phyloP scores from a whole-genome alignment of 805 yeast genomes.

The Schizosaccharomyces octosporus region DNA sequence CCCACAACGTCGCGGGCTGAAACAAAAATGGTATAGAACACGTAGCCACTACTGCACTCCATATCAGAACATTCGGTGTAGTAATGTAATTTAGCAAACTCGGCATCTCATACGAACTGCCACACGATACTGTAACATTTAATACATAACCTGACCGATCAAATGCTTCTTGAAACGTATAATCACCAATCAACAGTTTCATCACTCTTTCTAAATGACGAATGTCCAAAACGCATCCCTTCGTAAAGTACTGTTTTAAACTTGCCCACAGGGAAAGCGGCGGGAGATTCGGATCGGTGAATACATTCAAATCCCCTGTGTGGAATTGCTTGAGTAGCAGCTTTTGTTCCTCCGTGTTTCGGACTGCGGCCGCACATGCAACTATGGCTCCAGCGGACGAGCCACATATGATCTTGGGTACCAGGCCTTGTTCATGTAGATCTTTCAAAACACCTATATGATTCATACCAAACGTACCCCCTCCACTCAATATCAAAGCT shows the following conservation, averaged over 20 bases:
- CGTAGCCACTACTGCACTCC: conserved; percentile 81
- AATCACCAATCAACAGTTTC: conserved; percentile 57
- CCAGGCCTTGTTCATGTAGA: conserved; percentile 40
- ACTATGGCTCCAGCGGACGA: conserved; percentile 91
- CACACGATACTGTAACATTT: conserved; percentile 82
- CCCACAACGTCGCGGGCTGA: conserved; percentile 63
- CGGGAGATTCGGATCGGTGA: conserved; percentile 25
- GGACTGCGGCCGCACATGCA: conserved; percentile 68
- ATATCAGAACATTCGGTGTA: conserved; percentile 75
- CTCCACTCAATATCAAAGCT: conserved; percentile 85
- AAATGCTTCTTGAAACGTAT: conserved; percentile 84
- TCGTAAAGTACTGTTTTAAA: conserved; percentile 39
- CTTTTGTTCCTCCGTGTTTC: conserved; percentile 39
- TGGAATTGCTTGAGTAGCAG: conserved; percentile 25
- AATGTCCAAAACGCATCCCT: conserved; percentile 77
- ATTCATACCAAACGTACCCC: conserved; percentile 77
- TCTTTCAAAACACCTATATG: conserved; percentile 82
- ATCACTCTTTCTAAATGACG: conserved; percentile 46
- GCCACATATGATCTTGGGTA: conserved; percentile 79
- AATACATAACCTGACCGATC: conserved; percentile 82
- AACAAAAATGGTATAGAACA: conserved; percentile 86
- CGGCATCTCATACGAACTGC: conserved; percentile 77
- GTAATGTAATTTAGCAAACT: conserved; percentile 71
- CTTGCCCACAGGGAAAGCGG: conserved; percentile 28
- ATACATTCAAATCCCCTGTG: conserved; percentile 23